phyloP scores from a whole-genome alignment of 2,329 filamentous ascomycete genomes.

The Paraconiothyrium sp. region DNA sequence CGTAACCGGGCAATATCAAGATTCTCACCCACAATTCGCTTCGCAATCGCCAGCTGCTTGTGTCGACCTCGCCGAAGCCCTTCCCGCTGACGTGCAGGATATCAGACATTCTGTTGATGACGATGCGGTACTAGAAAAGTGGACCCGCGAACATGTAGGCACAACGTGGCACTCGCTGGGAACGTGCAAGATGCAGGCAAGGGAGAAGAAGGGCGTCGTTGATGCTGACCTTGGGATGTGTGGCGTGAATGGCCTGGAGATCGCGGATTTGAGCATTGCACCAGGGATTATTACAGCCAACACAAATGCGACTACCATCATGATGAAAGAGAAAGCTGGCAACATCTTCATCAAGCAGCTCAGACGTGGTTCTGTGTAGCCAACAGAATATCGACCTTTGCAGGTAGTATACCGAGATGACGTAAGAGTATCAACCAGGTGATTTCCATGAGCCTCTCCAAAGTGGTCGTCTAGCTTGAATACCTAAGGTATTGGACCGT shows the following conservation, averaged over 20 bases:
- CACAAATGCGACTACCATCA: constrained; percentile 35
- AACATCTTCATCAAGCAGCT: constrained; percentile 43
- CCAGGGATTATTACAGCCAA: constrained; percentile 26
- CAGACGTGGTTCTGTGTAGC: constrained; percentile 25
- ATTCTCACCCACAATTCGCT: not conserved
- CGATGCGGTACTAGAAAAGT: constrained; percentile 2
- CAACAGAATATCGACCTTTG: not conserved
- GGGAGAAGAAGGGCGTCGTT: constrained; percentile 33
- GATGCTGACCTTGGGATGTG: constrained; percentile 27
- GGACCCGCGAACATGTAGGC: constrained; percentile 25
- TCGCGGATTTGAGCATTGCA: constrained; percentile 33
- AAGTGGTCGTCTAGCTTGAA: too few species aligned
- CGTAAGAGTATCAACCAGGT: too few species aligned
- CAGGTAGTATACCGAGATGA: not conserved
- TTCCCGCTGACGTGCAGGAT: not conserved
- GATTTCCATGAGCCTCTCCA: too few species aligned
- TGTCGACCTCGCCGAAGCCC: not conserved
- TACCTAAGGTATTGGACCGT: too few species aligned
- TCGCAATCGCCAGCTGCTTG: not conserved
- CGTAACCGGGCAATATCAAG: not conserved
- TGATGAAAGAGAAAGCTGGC: constrained; percentile 28
- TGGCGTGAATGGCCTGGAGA: constrained; percentile 27
- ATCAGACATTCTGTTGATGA: not conserved
- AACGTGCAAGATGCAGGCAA: constrained; percentile 38
- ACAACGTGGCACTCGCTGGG: constrained; percentile 52